These are phyloP conservation scores for Penicillium frequentans DNA, from an alignment of 2,329 filamentous ascomycete genomes.

Conservation along the genomic window DNA sequence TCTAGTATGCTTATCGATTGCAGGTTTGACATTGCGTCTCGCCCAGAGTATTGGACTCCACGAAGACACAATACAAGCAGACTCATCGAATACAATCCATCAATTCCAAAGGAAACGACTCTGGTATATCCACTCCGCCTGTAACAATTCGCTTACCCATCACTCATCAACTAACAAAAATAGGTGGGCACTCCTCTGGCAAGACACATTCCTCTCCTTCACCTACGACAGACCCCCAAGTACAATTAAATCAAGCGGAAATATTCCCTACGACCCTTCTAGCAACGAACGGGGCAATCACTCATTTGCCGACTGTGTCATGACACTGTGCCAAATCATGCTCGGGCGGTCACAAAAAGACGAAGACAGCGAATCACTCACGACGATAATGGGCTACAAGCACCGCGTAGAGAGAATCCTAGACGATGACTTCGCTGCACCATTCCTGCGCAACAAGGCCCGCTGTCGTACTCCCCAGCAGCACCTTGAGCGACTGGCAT, in stretches of 20 bases:
- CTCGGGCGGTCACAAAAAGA: background rate
- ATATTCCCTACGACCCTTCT: constrained; percentile 4
- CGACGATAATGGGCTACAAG: background rate
- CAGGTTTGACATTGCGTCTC: constrained; percentile 17
- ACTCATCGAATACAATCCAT: constrained; percentile 2
- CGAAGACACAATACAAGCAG: constrained; percentile 8
- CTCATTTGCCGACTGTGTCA: background rate
- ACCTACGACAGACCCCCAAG: constrained; percentile 24
- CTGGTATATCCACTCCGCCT: background rate
- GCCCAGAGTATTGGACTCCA: constrained; percentile 27
- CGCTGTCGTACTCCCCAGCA: constrained; percentile 16
- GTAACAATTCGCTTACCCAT: background rate
- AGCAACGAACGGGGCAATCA: background rate
- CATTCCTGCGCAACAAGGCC: constrained; percentile 13
- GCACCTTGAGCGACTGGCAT: background rate
- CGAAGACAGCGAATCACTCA: background rate
- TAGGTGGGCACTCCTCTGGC: constrained; percentile 23
- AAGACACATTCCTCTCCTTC: constrained; percentile 25
- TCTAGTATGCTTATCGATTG: background rate
- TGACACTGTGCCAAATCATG: background rate
- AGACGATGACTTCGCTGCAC: background rate
- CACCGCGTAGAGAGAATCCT: background rate
- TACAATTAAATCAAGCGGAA: constrained; percentile 8
- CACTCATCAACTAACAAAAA: background rate
- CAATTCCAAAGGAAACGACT: background rate